Percentiles rank a stretch among this genome's conserved stretches.
Conservation (phyloP, 345 rosid species). For the Gynandropsis gynandra region DNA sequence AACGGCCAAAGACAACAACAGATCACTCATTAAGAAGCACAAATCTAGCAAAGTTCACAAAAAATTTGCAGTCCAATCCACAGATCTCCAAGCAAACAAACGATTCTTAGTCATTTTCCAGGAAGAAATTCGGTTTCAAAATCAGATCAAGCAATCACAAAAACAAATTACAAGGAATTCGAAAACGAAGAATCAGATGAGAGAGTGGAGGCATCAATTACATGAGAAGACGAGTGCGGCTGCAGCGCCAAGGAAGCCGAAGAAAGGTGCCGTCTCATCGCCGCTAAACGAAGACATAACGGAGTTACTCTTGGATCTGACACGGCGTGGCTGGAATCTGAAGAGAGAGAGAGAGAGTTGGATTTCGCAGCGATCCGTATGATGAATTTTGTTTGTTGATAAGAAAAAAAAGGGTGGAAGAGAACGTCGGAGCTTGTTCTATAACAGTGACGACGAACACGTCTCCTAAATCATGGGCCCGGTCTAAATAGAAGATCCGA, state of each 20-base stretch:
- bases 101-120: background rate
- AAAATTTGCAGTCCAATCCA: background rate
- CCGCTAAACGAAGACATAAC: conserved; percentile 59
- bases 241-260: conserved; percentile 81
- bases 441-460: too few relatives aligned
- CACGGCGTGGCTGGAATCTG: conserved; percentile 17
- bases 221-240: conserved; percentile 79
- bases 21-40: background rate
- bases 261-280: conserved; percentile 77
- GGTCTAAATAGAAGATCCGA: too few relatives aligned
- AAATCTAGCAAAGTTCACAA: background rate
- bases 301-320: conserved; percentile 23
- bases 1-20: background rate
- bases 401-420: too few relatives aligned
- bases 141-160: background rate
- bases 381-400: too few relatives aligned
- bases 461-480: too few relatives aligned
- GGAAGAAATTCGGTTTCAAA: background rate
- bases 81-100: background rate
- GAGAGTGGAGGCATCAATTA: conserved; percentile 20
- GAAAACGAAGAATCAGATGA: background rate
- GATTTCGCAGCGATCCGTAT: conserved; percentile 11
- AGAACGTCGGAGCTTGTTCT: too few relatives aligned
- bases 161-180: background rate
- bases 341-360: background rate